These are phyloP conservation scores for Aspergillus egyptiacus DNA, from an alignment of 495 filamentous ascomycete genomes.

Conservation along the genomic window DNA sequence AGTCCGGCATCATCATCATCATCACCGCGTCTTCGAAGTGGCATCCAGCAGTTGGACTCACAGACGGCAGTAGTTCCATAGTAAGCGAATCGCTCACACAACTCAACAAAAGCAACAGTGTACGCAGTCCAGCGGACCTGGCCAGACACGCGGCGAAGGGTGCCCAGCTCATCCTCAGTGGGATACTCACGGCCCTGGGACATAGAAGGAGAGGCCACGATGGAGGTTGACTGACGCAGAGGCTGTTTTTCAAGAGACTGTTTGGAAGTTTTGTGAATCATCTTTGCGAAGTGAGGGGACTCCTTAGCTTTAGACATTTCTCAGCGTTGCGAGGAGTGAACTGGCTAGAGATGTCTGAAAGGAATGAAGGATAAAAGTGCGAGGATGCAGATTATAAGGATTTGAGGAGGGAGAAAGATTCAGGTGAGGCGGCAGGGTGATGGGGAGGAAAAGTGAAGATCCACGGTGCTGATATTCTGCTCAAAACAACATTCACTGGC, in stretches of 20 bases:
- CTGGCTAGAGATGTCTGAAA: too few species aligned
- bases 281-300: neutral
- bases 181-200: slow-evolving; percentile 27
- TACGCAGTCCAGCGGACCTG: slow-evolving; percentile 58
- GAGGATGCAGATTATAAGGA: too few species aligned
- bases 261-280: neutral
- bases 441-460: neutral
- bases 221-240: neutral
- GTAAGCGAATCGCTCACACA: slow-evolving; percentile 73
- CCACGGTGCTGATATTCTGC: neutral
- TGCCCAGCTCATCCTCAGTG: slow-evolving; percentile 53
- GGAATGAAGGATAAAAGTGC: too few species aligned
- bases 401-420: neutral
- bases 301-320: too few species aligned
- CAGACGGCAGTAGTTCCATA: slow-evolving; percentile 70
- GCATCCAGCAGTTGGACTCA: slow-evolving; percentile 28
- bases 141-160: slow-evolving; percentile 59
- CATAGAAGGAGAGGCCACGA: neutral
- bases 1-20: neutral
- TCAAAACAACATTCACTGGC: neutral
- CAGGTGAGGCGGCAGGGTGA: too few species aligned
- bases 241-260: slow-evolving; percentile 3
- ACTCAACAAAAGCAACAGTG: slow-evolving; percentile 66
- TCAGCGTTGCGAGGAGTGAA: too few species aligned
- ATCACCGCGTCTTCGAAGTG: neutral